phyloP scores from a whole-genome alignment of 768 basidiomycete genomes.

The Termitomyces sp. region DNA sequence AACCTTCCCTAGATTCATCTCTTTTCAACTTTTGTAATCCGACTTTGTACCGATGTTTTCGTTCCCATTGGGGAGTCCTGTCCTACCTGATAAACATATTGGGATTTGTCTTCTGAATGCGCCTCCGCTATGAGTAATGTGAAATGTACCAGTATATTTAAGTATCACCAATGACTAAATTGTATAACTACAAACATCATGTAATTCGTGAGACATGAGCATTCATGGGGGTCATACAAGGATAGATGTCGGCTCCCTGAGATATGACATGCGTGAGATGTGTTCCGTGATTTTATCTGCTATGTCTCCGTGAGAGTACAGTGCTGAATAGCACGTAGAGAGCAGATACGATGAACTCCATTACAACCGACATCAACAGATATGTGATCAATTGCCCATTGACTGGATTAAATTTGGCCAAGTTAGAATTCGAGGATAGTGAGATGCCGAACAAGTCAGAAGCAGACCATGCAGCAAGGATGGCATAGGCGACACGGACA shows the following conservation, averaged over 20 bases:
- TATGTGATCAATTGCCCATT: slow-evolving; percentile 55
- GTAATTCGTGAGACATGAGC: slow-evolving; percentile 1
- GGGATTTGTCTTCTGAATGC: too few species aligned
- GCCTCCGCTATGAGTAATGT: too few species aligned
- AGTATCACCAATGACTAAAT: neutral
- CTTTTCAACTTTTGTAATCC: too few species aligned
- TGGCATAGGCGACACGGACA: slow-evolving; percentile 48
- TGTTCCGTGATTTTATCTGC: neutral
- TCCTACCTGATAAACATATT: neutral
- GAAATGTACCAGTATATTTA: neutral
- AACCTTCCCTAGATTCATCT: too few species aligned
- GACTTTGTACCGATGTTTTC: too few species aligned
- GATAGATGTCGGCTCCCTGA: neutral
- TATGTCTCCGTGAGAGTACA: slow-evolving; percentile 28
- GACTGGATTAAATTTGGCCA: slow-evolving; percentile 51
- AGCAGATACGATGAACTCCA: slow-evolving; percentile 48
- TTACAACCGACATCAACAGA: slow-evolving; percentile 51
- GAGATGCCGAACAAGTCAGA: slow-evolving; percentile 33
- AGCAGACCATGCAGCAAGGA: slow-evolving; percentile 56
- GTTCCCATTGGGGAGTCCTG: too few species aligned
- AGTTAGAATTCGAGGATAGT: slow-evolving; percentile 31
- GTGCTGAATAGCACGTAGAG: slow-evolving; percentile 45
- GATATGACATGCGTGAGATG: neutral
- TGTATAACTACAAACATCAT: slow-evolving; percentile 3
- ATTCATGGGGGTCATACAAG: slow-evolving; percentile 1